Evolutionary conservation across 2,329 filamentous ascomycete species (phyloP), one percentile per base, ranked within the genome.

Genomic region (Lizonia empirigonia): DNA sequence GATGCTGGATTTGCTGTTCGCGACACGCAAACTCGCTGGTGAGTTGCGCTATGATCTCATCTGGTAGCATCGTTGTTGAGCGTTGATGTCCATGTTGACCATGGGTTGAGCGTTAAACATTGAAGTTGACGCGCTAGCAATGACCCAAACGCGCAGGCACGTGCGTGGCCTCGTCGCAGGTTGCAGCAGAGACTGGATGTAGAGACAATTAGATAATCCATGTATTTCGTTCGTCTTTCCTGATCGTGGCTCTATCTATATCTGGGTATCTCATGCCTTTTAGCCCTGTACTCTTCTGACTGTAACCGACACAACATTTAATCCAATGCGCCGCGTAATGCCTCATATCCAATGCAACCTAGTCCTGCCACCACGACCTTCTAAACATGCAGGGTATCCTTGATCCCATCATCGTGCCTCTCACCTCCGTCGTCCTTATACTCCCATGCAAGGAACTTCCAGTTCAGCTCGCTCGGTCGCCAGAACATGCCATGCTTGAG

Each of bases 401-500:
- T 55, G 33, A 68, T 59, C 46, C 45, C 46, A 20, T 49, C 38
- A 16, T 34, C 29, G n/a, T 58, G 39, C 5, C 35, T 26, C n/a
- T 59, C 36, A 27, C 54, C 41, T 15, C 51, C 62, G 1, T 64
- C 59, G 42, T 59, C 56, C 23, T 65, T 82, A 81, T 84, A 90
- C 70, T 91, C 86, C 89, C 89, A 93, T 44, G 86, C 88, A 67
- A 92, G 76, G 70, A 92, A 82, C 72, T 89, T 91, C 90, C 90
- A 93, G 76, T 94, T 94, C 67, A 94, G 78, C 76, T 93, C 89
- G 64, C 81, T 80, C 50, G 82, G 81, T 41, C 84, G 78, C 84
- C 84, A 87, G 71, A 85, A 85, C 30, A 87, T 72, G 15, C 85
- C 85, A 60, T 87, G 85, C 44, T 76, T 80, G 53, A 78, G 69